Conservation (phyloP, 352 stramenopile species). For the Peronosclerospora sorghi region DNA sequence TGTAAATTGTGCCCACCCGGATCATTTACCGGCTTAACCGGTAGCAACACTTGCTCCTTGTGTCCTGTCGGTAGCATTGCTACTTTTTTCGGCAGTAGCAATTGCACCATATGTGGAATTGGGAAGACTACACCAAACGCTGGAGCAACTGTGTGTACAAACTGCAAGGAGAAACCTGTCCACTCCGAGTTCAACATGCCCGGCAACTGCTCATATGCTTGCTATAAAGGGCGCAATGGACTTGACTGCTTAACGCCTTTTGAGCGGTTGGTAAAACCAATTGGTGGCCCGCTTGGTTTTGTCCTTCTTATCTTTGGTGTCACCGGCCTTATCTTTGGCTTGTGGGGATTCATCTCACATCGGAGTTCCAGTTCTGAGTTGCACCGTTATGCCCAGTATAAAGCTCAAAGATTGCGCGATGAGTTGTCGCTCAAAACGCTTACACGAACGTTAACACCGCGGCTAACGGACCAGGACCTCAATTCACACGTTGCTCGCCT, state of each 20-base stretch:
- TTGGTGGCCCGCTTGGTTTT: slow-evolving; percentile 67
- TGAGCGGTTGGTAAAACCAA: slow-evolving; percentile 68
- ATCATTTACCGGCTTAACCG: slow-evolving; percentile 32
- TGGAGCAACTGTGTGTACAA: slow-evolving; percentile 34
- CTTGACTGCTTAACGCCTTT: slow-evolving; percentile 78
- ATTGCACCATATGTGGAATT: slow-evolving; percentile 67
- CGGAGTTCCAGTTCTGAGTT: slow-evolving; percentile 32
- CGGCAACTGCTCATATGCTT: slow-evolving; percentile 75
- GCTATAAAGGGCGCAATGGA: slow-evolving; percentile 64
- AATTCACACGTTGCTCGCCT: slow-evolving; percentile 54
- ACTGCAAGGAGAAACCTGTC: slow-evolving; percentile 48
- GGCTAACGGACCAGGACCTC: slow-evolving; percentile 71
- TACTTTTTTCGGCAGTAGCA: slow-evolving; percentile 28
- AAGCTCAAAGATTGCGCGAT: slow-evolving; percentile 57
- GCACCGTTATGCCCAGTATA: slow-evolving; percentile 60
- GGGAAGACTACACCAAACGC: slow-evolving; percentile 51
- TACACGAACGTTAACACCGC: slow-evolving; percentile 57
- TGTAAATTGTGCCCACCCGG: slow-evolving; percentile 52
- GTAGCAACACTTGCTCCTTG: slow-evolving; percentile 32
- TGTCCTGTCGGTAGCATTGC: slow-evolving; percentile 59
- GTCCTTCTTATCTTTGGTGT: slow-evolving; percentile 52
- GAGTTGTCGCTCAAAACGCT: slow-evolving; percentile 61
- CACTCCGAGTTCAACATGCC: slow-evolving; percentile 68
- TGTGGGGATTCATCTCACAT: slow-evolving; percentile 65
- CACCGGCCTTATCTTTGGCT: slow-evolving; percentile 39